A percentile compares a stretch with the other conserved stretches of the same genome.
These are phyloP conservation scores for Fraxinus albicans DNA, from an alignment of 305 asterid genomes.

Conservation along the genomic window DNA sequence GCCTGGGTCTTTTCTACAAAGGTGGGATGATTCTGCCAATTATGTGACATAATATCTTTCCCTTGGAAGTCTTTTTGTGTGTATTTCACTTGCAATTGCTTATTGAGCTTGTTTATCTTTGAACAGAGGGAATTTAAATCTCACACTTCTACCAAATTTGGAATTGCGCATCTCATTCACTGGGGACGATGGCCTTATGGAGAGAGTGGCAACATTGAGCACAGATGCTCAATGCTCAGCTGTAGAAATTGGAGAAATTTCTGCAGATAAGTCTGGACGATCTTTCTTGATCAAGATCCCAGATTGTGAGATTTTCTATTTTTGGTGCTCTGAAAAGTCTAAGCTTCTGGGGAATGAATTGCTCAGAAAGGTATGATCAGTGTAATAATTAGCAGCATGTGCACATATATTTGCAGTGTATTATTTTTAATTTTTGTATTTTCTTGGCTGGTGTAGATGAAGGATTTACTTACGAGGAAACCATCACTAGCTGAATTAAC, in stretches of 20 bases:
- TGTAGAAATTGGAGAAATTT: constrained; percentile 58
- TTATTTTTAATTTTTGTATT: constrained; percentile 5
- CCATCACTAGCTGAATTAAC: constrained; percentile 81
- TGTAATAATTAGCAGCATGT: neutral
- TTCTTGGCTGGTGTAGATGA: constrained; percentile 53
- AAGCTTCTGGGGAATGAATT: constrained; percentile 70
- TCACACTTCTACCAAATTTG: constrained; percentile 78
- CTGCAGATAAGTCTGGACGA: constrained; percentile 80
- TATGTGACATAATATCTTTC: neutral
- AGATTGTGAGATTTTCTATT: constrained; percentile 47
- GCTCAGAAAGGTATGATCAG: constrained; percentile 63
- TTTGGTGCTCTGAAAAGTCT: constrained; percentile 91
- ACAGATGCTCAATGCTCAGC: constrained; percentile 36
- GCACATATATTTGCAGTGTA: neutral
- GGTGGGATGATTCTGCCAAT: neutral
- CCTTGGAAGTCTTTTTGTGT: neutral
- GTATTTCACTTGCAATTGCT: constrained; percentile 16
- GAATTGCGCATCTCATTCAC: constrained; percentile 73
- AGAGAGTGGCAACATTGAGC: constrained; percentile 62
- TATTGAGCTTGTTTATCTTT: constrained; percentile 28
- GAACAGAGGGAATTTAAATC: constrained; percentile 84
- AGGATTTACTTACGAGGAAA: constrained; percentile 65
- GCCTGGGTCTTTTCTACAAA: constrained; percentile 1
- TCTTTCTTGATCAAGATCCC: constrained; percentile 62
- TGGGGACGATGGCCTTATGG: constrained; percentile 81